Evolutionary conservation across 2,329 filamentous ascomycete genomes (phyloP), one percentile per base, ranked within the genome.

Genomic region (Fusarium sp.): DNA sequence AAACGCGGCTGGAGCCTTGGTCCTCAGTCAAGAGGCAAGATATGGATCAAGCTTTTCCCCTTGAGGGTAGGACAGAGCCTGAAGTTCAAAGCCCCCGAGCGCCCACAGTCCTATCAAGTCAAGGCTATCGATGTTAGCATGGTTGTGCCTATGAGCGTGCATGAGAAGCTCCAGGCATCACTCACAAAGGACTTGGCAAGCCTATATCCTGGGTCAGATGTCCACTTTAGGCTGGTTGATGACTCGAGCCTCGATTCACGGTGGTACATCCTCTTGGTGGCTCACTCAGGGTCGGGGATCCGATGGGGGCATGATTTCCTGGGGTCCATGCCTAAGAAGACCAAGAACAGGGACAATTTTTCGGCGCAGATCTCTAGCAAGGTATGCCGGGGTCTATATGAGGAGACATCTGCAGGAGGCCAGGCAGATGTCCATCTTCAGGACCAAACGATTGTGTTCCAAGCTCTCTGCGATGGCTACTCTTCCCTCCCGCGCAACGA

Each of bases 371-470:
- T 89, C 10, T 84, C 87, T 7, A 78, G 80, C 29, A 83, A 81
- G n/a, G 79, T 91, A 5, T 85, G 85, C 46, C 80, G 79, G 55
- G 82, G 84, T 4, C 80, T 91, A 22, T 81, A 82, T 62, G 78
- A 81, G 3, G 88, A 90, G 72, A 79, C 88, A 1, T 76, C 77
- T 9, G 74, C 81, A 1, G 81, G 84, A 3, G 85, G 88, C 0
- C 82, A 85, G 2, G 86, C 89, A 8, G 90, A 92, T 70, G 83
- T 87, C 72, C 85, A 87, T 75, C 82, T 92, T 16, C 89, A 91
- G 79, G 90, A 92, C 78, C 90, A 92, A 78, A 75, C 92, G 27
- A 81, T 91, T 4, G 82, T 89, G 20, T 90, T 91, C 74, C 90
- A 92, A 78, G 87, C 87, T 5, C 80, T 92, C 11, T 87, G 88